Evolutionary conservation across 768 basidiomycete genomes (phyloP).

Genomic region (Trametes elegans): DNA sequence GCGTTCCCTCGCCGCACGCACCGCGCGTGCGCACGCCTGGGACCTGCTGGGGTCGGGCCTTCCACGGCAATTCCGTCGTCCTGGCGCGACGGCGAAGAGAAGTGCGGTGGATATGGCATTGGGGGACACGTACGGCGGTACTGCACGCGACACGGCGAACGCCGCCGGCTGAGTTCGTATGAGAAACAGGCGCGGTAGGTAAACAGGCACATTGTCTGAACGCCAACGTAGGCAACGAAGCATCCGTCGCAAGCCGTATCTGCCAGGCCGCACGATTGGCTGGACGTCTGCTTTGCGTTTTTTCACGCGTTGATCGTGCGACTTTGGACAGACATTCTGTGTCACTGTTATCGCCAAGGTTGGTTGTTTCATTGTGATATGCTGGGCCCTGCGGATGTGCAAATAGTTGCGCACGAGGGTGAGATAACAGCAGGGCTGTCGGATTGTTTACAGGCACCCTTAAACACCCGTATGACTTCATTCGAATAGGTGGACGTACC

Average conservation of each 20-base stretch:
- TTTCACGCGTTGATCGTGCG: background rate
- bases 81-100: conserved; percentile 1
- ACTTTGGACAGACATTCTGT: no score
- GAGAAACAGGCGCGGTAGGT: conserved; percentile 16
- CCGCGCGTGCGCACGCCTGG: background rate
- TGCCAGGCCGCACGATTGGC: background rate
- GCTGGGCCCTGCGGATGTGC: no score
- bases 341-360: no score
- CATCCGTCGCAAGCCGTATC: background rate
- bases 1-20: conserved; percentile 1
- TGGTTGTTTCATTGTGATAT: no score
- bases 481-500: no score
- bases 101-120: conserved; percentile 7
- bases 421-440: no score
- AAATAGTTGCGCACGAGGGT: no score
- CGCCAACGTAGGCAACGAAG: conserved; percentile 6
- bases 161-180: conserved; percentile 13
- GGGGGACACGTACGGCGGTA: conserved; percentile 10
- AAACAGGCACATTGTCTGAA: conserved; percentile 16
- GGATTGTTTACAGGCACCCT: no score
- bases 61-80: background rate
- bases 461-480: no score
- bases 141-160: conserved; percentile 3
- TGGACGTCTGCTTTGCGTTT: background rate
- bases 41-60: background rate